Percentiles rank a stretch among this genome's conserved stretches.
Conservation (phyloP, 305 asterid species). For the Fraxinus sp. region DNA sequence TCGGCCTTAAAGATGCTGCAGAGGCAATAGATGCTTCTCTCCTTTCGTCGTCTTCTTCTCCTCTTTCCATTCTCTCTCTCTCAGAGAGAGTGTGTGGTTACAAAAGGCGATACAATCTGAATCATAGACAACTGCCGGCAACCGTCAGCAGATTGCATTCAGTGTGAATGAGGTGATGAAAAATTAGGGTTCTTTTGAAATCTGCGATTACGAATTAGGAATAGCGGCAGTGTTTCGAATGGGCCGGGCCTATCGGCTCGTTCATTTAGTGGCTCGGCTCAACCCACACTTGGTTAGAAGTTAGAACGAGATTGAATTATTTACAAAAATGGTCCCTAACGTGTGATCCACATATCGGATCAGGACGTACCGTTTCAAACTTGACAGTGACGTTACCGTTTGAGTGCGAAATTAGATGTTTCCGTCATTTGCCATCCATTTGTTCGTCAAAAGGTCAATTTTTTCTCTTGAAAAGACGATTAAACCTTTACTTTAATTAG, state of each 20-base stretch:
- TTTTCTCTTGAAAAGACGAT: too few species aligned
- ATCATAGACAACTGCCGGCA: not conserved
- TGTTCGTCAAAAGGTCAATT: too few species aligned
- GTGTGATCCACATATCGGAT: too few species aligned
- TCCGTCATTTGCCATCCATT: too few species aligned
- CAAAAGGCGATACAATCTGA: not conserved
- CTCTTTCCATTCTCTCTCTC: slow-evolving; percentile 23
- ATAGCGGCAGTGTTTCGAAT: not conserved
- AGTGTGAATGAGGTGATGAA: not conserved
- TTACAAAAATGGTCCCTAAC: too few species aligned
- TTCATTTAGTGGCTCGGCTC: too few species aligned
- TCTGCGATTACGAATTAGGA: not conserved
- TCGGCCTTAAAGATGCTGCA: slow-evolving; percentile 47
- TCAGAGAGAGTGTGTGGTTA: not conserved
- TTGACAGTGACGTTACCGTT: too few species aligned
- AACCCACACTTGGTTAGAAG: not conserved
- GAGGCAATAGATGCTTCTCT: slow-evolving; percentile 72
- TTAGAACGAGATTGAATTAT: too few species aligned
- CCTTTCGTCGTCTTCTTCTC: slow-evolving; percentile 45
- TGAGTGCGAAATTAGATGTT: too few species aligned
- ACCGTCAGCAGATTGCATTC: not conserved
- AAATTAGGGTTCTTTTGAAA: not conserved
- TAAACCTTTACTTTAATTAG: too few species aligned
- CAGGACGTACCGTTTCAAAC: too few species aligned
- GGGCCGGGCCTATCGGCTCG: not conserved